Base-by-base conservation (phyloP, 202 grass and related monocot genomes). In the Miscanthus sacchariflorus region DNA sequence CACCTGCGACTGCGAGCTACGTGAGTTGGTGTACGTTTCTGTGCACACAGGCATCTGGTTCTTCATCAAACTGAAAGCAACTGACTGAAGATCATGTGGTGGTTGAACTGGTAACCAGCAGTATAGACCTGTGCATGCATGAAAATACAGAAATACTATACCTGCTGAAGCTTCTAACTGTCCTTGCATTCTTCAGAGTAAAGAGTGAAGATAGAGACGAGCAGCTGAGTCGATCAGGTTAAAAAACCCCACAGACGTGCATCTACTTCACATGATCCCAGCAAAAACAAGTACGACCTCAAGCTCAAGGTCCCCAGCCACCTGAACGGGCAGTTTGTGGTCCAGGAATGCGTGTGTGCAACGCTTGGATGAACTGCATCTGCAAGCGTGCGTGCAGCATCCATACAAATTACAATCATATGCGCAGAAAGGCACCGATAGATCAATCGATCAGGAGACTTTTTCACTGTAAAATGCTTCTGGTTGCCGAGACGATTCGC, bases 291-390 rank as follows among this genome's bases (percentile, higher is more conserved):
- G 80, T 72, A 50, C 46, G 49, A 19, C 7, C 10, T 35, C 79
- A 58, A 30, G 68, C 10, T 35, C 79, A 58, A 30, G 68, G 70
- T 48, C 24, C 42, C 68, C 80, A 85, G 14, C 61, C 13, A 85
- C 88, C 83, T 70, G 70, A 72, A 68, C 12, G 12, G 39, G 30
- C n/a, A 5, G 74, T 77, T 72, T 46, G 49, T 83, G 89, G 89
- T 83, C 89, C 89, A 78, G 38, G 56, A 10, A 78, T 67, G 80
- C 84, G 89, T 90, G 48, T 6, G 89, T 0, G 80, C 80, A 77
- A 83, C 84, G 79, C 79, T 13, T 83, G 79, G 42, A 30, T 54
- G 83, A 77, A 79, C 88, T 64, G 77, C 81, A 19, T 7, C 48
- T 50, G 48, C 48, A 50, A 50, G 71, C 86, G 24, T 9, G 76